A percentile compares a stretch with the other conserved stretches of the same genome.
Conservation (phyloP, 2,329 filamentous ascomycete species). For the Ceratocystis diversiconidia region DNA sequence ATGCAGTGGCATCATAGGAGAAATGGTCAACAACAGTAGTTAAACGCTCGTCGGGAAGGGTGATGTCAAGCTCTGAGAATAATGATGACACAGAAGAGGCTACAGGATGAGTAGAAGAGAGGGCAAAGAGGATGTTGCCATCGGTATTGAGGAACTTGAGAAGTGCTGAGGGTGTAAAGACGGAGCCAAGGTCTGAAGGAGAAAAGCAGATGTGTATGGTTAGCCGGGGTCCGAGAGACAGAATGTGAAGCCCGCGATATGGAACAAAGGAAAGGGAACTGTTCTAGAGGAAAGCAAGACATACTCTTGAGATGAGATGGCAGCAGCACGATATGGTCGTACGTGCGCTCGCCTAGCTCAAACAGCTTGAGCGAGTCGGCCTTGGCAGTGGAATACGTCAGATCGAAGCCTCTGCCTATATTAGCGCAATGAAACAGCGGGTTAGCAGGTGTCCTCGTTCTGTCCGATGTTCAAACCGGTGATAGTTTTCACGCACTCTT, state of each 20-base stretch:
- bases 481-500: constrained; percentile 37
- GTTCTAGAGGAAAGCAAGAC: constrained; percentile 18
- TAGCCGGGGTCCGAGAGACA: neutral
- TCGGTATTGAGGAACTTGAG: constrained; percentile 83
- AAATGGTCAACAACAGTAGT: constrained; percentile 89
- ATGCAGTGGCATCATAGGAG: constrained; percentile 67
- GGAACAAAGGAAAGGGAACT: no score
- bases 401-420: constrained; percentile 65
- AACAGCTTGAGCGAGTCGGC: constrained; percentile 65
- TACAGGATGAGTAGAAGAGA: constrained; percentile 57
- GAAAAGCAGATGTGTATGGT: constrained; percentile 5
- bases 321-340: constrained; percentile 81
- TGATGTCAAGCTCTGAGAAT: constrained; percentile 77
- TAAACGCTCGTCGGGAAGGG: constrained; percentile 72
- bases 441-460: neutral
- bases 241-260: no score
- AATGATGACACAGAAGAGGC: constrained; percentile 62
- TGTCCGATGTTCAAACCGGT: neutral
- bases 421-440: neutral
- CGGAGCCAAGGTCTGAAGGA: constrained; percentile 62
- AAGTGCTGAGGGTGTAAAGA: constrained; percentile 70
- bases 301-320: constrained; percentile 81
- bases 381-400: constrained; percentile 74
- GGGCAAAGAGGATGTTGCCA: constrained; percentile 78
- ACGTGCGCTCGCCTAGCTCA: constrained; percentile 70